phyloP scores from a whole-genome alignment of 441 rosid genomes.

The Capsella rubella region DNA sequence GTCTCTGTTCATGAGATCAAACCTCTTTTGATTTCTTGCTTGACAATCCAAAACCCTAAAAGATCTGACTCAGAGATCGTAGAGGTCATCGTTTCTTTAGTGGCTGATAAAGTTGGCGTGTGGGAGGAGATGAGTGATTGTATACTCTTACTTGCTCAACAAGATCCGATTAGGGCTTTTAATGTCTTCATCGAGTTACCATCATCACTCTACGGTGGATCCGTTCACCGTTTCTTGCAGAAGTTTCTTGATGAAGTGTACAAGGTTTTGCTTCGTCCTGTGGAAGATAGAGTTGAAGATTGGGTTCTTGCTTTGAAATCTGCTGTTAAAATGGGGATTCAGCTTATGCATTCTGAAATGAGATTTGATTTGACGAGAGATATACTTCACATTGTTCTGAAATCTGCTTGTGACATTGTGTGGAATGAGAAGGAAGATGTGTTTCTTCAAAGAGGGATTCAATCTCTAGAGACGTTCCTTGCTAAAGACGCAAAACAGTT shows the following conservation, averaged over 20 bases:
- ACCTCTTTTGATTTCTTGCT: slow-evolving; percentile 10
- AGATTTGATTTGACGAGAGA: background rate
- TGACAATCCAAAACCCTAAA: background rate
- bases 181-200: slow-evolving; percentile 20
- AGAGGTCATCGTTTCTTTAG: background rate
- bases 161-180: slow-evolving; percentile 17
- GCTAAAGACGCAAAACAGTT: background rate
- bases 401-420: background rate
- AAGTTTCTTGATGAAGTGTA: background rate
- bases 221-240: background rate
- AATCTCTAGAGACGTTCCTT: background rate
- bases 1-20: slow-evolving; percentile 14
- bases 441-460: background rate
- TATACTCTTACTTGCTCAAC: background rate
- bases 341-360: background rate
- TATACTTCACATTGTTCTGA: slow-evolving; percentile 8
- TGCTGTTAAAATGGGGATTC: slow-evolving; percentile 31
- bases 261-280: slow-evolving; percentile 13
- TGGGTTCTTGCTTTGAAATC: slow-evolving; percentile 28
- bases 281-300: background rate
- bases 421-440: background rate
- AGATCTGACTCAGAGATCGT: background rate
- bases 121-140: slow-evolving; percentile 34
- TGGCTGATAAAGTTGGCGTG: background rate
- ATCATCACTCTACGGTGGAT: background rate